Evolutionary conservation across 2,329 filamentous ascomycete genomes (phyloP).

Genomic region (Penicillium sp.): DNA sequence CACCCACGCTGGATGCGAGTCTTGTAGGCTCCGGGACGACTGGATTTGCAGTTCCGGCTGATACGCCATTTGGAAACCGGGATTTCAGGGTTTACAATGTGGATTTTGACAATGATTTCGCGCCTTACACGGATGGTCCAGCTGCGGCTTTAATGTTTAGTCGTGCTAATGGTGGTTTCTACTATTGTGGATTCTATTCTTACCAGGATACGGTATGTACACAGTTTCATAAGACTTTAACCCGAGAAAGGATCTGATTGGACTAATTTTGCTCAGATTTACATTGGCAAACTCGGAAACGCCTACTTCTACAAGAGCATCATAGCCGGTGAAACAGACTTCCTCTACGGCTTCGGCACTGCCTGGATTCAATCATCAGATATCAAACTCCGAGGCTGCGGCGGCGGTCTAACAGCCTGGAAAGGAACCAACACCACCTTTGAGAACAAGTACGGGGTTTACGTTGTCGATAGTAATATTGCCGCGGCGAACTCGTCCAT

Average conservation of each 20-base stretch:
- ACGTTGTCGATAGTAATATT: conserved; percentile 59
- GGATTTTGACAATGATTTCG: conserved; percentile 63
- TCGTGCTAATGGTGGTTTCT: conserved; percentile 67
- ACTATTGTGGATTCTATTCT: conserved; percentile 65
- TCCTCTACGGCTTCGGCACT: conserved; percentile 69
- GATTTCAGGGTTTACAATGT: conserved; percentile 69
- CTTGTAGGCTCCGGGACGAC: conserved; percentile 63
- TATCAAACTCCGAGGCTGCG: conserved; percentile 60
- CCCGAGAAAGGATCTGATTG: neutral
- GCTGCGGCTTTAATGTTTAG: conserved; percentile 62
- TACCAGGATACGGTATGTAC: conserved; percentile 63
- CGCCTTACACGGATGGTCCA: conserved; percentile 56
- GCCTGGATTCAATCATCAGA: conserved; percentile 59
- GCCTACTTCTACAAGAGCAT: conserved; percentile 63
- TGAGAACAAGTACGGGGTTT: conserved; percentile 66
- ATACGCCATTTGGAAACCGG: conserved; percentile 63
- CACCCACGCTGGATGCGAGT: conserved; percentile 63
- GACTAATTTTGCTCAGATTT: conserved; percentile 42
- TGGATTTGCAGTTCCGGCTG: conserved; percentile 60
- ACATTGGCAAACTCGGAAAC: conserved; percentile 66
- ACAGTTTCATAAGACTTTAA: neutral
- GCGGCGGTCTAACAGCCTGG: conserved; percentile 69
- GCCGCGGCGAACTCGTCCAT: conserved; percentile 55
- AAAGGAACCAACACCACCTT: conserved; percentile 68
- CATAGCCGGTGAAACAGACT: conserved; percentile 67